phyloP scores from a whole-genome alignment of 495 filamentous ascomycete species.

The Saxispiralis lemnorum region DNA sequence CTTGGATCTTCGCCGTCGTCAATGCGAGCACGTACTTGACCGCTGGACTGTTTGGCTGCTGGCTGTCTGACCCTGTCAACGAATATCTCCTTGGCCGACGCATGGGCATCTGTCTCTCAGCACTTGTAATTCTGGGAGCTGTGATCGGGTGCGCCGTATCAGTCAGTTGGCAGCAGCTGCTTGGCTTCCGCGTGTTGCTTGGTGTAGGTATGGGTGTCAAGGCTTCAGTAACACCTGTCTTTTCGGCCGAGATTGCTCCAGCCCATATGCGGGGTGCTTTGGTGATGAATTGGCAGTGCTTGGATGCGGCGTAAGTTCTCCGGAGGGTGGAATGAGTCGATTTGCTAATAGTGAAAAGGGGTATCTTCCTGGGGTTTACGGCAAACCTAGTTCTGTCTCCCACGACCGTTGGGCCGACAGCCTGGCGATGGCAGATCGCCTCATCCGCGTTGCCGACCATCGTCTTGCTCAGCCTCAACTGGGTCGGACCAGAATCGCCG shows the following conservation, averaged over 20 bases:
- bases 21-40: slow-evolving; percentile 9
- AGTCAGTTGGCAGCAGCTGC: slow-evolving; percentile 8
- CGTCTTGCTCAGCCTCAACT: slow-evolving; percentile 43
- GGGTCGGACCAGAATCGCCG: slow-evolving; percentile 24
- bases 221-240: slow-evolving; percentile 34
- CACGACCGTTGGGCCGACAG: slow-evolving; percentile 32
- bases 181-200: slow-evolving; percentile 14
- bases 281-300: slow-evolving; percentile 47
- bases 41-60: slow-evolving; percentile 9
- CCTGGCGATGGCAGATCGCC: slow-evolving; percentile 48
- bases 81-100: slow-evolving; percentile 26
- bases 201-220: slow-evolving; percentile 16
- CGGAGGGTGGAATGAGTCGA: no score
- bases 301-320: slow-evolving; percentile 28
- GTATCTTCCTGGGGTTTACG: slow-evolving; percentile 42
- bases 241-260: slow-evolving; percentile 43
- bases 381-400: slow-evolving; percentile 40
- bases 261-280: slow-evolving; percentile 43
- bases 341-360: slow-evolving; percentile 11
- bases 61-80: slow-evolving; percentile 39
- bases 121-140: slow-evolving; percentile 10
- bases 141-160: slow-evolving; percentile 13
- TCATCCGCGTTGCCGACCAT: slow-evolving; percentile 57
- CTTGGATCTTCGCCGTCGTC: slow-evolving; percentile 12
- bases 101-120: slow-evolving; percentile 12